Conservation (phyloP, 257 asterid genomes). For the Voacanga thouarsii region DNA sequence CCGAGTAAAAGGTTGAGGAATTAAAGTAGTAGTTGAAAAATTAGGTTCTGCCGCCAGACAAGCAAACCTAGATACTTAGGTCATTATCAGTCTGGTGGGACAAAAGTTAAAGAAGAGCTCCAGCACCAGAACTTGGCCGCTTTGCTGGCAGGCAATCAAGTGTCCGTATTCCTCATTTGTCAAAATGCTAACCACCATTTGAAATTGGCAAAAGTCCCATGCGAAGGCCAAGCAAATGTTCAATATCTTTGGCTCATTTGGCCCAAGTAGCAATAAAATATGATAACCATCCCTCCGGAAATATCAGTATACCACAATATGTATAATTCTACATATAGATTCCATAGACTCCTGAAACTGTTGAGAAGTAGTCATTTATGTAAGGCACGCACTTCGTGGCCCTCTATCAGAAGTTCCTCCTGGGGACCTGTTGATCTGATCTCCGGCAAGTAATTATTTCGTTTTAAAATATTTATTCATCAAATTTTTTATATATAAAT, state of each 20-base stretch:
- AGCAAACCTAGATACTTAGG: too few relatives aligned
- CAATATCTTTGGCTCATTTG: neutral
- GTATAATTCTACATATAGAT: neutral
- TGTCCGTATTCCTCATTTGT: neutral
- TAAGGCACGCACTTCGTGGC: constrained; percentile 14
- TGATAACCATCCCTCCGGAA: neutral
- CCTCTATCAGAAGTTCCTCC: neutral
- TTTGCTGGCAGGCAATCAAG: constrained; percentile 1
- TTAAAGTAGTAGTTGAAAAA: too few relatives aligned
- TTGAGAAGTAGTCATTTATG: neutral
- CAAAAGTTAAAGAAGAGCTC: neutral
- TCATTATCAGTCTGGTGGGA: constrained; percentile 5
- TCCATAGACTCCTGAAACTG: neutral
- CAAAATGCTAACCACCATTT: neutral
- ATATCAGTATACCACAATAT: neutral
- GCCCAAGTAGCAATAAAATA: too few relatives aligned
- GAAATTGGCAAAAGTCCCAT: neutral
- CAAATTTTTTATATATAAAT: too few relatives aligned
- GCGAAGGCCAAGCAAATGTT: neutral
- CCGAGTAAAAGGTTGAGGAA: too few relatives aligned
- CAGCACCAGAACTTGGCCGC: neutral
- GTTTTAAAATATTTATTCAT: too few relatives aligned
- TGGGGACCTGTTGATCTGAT: neutral
- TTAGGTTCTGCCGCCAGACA: too few relatives aligned
- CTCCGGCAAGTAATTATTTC: too few relatives aligned